Evolutionary conservation across 495 filamentous ascomycete species (phyloP), one percentile per base, ranked within the genome.

Genomic region (Penicillium diatomitis): DNA sequence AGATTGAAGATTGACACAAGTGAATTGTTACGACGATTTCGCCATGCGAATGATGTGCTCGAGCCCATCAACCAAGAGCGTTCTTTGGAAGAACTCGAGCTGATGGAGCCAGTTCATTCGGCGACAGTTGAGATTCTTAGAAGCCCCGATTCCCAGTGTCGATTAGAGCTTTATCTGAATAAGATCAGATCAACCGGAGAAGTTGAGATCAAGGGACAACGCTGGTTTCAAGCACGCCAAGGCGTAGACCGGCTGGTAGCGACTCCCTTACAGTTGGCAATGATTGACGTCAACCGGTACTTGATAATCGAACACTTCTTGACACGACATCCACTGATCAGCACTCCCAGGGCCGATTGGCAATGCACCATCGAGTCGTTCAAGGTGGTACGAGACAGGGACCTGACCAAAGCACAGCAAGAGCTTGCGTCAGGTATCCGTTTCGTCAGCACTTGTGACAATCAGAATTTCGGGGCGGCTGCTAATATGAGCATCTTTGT

Each of bases 71-170:
- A 70, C 29, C 65, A 67, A 39, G 71, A 67, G 11, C 63, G 49
- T 5, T 32, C 29, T 12, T 38, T 57, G 2, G 4, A 11, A 2
- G 53, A 58, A 0, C 39, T 75, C 4, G 32, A 55, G 45, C 46
- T 47, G 7, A 50, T 64, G 4, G 57, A 57, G 33, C 64, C 65
- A 5, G 53, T 55, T 6, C 66, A 67, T 41, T 64, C 68, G 0
- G 75, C 68, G 4, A 63, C 57, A 12, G 76, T 77, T 41, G 66
- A 73, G 29, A 72, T 77, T 34, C n/a, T 55, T 5, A 52, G 63
- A 5, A 38, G 38, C 3, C 47, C 62, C 5, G 60, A 61, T 20
- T 52, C 55, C 2, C 45, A 51, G 27, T 54, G 74, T 8, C 64
- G 67, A 30, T 52, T 76, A 0, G 71, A 77, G 43, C 62, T 63